Base-by-base conservation (phyloP, 2,329 filamentous ascomycete species). In the Penicillium sp. region DNA sequence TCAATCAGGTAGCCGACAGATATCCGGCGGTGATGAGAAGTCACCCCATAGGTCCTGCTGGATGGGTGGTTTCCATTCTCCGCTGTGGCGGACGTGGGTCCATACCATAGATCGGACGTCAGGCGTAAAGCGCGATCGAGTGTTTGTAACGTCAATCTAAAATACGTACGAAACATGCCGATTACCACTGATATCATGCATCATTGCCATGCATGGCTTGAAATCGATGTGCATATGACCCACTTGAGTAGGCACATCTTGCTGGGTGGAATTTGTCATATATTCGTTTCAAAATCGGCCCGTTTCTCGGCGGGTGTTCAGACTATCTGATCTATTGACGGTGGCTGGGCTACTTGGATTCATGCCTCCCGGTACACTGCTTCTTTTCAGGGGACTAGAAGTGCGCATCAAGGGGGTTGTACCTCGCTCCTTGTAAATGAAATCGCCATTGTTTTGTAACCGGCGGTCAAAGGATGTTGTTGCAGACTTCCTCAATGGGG, bases 401-500 rank as follows among this genome's bases (percentile, higher is more conserved):
- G 65, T 67, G 30, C 69, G 62, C 53, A 73, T 76, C 56, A 70
- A 56, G 6, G 74, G 74, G 51, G 71, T 76, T 36, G 66, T 61
- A 26, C 62, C 64, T 29, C 66, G 63, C 47, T 76, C 70, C 34
- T 67, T 69, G 55, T 72, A 69, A 19, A 68, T 67, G 43, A 70
- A 67, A 41, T 73, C 71, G 1, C 67, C 73, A 47, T 67, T 71
- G 61, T 66, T 73, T 62, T 78, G 76, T 53, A 67, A 60, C 53
- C 69, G 68, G 16, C 67, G 67, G 16, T 76, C 70, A 46, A 77
- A 70, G 47, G 79, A 89, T 72, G 73, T 84, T 73, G 76, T 90
- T 63, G 78, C 84, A 2, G 89, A 81, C 70, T 96, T 96, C 65
- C 91, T 88, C 11, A 97, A 73, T 0, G 93, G 93, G 10, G 90